Evolutionary conservation across 108 stramenopile genomes (phyloP), one percentile per base, ranked within the genome.

Genomic region (Cyclotella sp.): DNA sequence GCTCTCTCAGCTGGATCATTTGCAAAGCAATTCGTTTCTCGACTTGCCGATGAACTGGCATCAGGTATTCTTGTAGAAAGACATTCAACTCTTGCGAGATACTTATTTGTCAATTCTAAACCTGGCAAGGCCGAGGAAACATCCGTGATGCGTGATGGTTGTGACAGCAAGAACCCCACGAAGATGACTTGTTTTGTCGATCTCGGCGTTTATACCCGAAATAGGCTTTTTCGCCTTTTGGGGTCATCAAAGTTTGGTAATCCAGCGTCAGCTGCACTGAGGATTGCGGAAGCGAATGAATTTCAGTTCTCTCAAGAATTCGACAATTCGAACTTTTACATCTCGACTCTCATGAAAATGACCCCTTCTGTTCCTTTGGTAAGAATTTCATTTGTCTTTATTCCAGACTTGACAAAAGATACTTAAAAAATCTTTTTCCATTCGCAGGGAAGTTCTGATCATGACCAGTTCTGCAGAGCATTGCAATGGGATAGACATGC

Each of bases 221-320:
- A 98, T 81, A 88, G 98, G 27, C 76, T 96, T 39, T 98, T 98
- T 81, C 96, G 98, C 39, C 78, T 97, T n/a, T 68, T 95, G 73
- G 94, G 90, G 13, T 93, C 89, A 13, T 73, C 88, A 30, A 98
- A 98, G 53, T 92, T 84, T 69, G 94, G 94, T 19, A 96, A 97
- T 61, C 61, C 81, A 14, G 43, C 89, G 0, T 82, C 85, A 49
- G 87, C 88, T 41, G 85, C 85, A 2, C 81, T 96, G 40, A 73
- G 91, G 58, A 85, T 91, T 28, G 76, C 92, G 7, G 51, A 29
- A 9, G 43, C 72, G 39, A 92, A 92, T 60, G 47, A 64, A 60
- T 92, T 87, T 61, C 70, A 77, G n/a, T 87, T 91, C 66, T 78
- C 88, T 34, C 12, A 67, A 18, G 72, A 67, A 8, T 87, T 89